These are phyloP conservation scores for Colletotrichum truncatum DNA, from an alignment of 2,329 filamentous ascomycete genomes.

Conservation along the genomic window DNA sequence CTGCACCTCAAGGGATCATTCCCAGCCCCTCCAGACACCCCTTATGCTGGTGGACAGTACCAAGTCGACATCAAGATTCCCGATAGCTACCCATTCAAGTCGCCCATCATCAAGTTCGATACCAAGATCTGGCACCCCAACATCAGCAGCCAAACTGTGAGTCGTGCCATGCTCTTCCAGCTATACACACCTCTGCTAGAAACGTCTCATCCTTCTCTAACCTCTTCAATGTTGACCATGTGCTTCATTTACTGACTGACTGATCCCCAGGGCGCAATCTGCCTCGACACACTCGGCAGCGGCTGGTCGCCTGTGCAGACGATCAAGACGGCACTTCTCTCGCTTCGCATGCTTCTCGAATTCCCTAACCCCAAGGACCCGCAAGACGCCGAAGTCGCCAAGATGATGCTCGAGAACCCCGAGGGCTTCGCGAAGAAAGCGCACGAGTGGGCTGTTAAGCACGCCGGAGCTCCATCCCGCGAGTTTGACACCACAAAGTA, in stretches of 20 bases:
- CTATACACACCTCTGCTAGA: too few relatives aligned
- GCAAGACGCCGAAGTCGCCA: constrained; percentile 94
- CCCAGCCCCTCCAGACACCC: constrained; percentile 87
- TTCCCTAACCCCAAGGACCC: constrained; percentile 96
- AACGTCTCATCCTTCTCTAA: not conserved
- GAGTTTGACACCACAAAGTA: constrained; percentile 47
- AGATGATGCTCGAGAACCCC: constrained; percentile 84
- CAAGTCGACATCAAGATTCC: constrained; percentile 88
- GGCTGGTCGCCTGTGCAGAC: constrained; percentile 97
- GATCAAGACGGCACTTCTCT: constrained; percentile 94
- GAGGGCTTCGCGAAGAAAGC: constrained; percentile 83
- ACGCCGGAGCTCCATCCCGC: constrained; percentile 76
- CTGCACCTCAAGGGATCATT: constrained; percentile 87
- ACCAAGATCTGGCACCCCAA: constrained; percentile 99
- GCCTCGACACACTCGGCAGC: constrained; percentile 87
- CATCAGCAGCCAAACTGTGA: constrained; percentile 89
- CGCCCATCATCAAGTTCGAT: constrained; percentile 88
- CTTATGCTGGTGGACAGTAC: constrained; percentile 88
- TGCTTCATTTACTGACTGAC: not conserved
- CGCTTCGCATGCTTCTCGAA: constrained; percentile 90
- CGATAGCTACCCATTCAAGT: constrained; percentile 90
- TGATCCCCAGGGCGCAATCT: constrained; percentile 83
- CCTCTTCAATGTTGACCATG: not conserved
- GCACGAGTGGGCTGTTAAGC: constrained; percentile 87
- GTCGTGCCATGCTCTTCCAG: constrained; percentile 40